These are phyloP conservation scores for Pichia manshurica DNA, from an alignment of 805 yeast genomes.

Conservation along the genomic window DNA sequence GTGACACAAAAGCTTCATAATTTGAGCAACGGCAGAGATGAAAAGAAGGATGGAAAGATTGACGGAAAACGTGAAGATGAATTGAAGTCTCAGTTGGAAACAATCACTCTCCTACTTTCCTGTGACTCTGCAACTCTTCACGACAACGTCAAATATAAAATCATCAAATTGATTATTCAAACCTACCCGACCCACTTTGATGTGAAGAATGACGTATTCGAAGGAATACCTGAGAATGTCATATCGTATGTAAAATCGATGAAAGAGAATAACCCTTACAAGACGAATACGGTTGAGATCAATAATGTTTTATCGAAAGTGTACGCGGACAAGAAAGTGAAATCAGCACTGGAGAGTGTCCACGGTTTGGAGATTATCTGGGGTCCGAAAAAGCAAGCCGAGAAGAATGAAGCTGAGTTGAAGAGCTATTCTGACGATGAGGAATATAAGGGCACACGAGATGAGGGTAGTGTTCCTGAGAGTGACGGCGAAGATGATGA, in stretches of 20 bases:
- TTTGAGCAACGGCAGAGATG: background rate
- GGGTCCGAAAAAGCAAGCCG: slow-evolving; percentile 14
- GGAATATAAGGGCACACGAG: background rate
- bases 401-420: slow-evolving; percentile 18
- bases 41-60: background rate
- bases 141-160: slow-evolving; percentile 17
- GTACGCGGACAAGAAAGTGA: slow-evolving; percentile 36
- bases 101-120: slow-evolving; percentile 6
- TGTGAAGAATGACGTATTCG: slow-evolving; percentile 3
- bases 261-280: slow-evolving; percentile 33
- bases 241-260: slow-evolving; percentile 31
- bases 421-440: slow-evolving; percentile 16
- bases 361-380: slow-evolving; percentile 12
- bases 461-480: background rate
- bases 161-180: slow-evolving; percentile 16
- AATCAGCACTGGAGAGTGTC: slow-evolving; percentile 5
- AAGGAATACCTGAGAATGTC: background rate
- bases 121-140: slow-evolving; percentile 5
- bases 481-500: slow-evolving; percentile 18
- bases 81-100: background rate
- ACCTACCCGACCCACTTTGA: slow-evolving; percentile 14
- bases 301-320: slow-evolving; percentile 45
- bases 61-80: background rate
- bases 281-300: slow-evolving; percentile 33
- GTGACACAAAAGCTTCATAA: background rate